Evolutionary conservation across 345 rosid species (phyloP).

Genomic region (Nephelium lappaceum): DNA sequence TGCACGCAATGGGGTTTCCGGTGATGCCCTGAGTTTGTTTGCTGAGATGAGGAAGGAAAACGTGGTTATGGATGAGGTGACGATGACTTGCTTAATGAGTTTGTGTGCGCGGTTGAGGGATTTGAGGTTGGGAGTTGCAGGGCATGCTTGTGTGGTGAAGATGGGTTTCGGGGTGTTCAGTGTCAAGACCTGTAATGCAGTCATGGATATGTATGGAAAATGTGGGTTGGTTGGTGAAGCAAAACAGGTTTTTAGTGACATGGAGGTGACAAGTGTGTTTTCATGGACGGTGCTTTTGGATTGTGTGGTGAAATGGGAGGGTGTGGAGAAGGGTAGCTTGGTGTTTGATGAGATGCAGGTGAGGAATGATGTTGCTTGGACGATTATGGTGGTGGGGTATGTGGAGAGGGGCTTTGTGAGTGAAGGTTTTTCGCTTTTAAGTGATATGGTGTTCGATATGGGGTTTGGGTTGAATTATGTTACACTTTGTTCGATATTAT

Average conservation of each 20-base stretch:
- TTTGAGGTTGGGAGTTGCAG: constrained; percentile 53
- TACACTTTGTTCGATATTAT: constrained; percentile 64
- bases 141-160: constrained; percentile 61
- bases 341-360: constrained; percentile 72
- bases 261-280: constrained; percentile 60
- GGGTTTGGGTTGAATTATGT: constrained; percentile 49
- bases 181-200: constrained; percentile 55
- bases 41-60: constrained; percentile 45
- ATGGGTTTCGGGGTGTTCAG: constrained; percentile 45
- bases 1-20: constrained; percentile 31
- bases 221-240: constrained; percentile 52
- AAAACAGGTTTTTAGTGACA: constrained; percentile 44
- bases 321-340: constrained; percentile 53
- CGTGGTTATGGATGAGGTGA: constrained; percentile 58
- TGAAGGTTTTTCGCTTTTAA: constrained; percentile 50
- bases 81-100: constrained; percentile 53
- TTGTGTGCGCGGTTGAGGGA: constrained; percentile 56
- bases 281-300: constrained; percentile 78
- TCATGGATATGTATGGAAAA: constrained; percentile 79
- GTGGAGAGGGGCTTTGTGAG: constrained; percentile 58
- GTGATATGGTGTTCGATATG: constrained; percentile 45
- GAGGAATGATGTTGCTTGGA: constrained; percentile 74
- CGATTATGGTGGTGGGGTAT: constrained; percentile 67
- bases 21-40: constrained; percentile 43
- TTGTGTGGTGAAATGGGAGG: constrained; percentile 64